Base-by-base conservation (phyloP, 2,329 filamentous ascomycete genomes). In the Ophiostoma tasmaniense region DNA sequence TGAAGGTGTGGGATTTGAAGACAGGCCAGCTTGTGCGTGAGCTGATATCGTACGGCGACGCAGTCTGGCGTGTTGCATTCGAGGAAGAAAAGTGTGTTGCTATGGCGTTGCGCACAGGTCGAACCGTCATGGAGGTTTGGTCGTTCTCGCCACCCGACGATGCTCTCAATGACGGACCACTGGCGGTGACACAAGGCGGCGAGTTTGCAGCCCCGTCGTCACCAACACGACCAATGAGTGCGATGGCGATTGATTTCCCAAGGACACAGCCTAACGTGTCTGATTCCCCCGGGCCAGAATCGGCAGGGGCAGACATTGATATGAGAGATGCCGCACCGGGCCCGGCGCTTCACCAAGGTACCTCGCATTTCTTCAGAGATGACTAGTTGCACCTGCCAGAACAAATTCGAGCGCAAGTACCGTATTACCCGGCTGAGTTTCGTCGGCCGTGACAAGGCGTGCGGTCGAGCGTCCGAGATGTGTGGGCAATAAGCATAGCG, bases 121-220 rank as follows among this genome's bases (percentile, higher is more conserved):
- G 93, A 72, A 98, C 96, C 0, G 90, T 98, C 72, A 99, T 99
- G 95, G 95, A 99, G 89, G 94, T 97, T 3, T 97, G 93, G 92
- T 94, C 91, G 11, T 97, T 97, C 77, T 93, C 94, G 3, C 93
- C 94, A 17, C 92, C 92, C 0, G 89, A 92, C 70, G 90, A 92
- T 67, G 80, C 82, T 70, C 80, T 84, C 28, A 83, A 81, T 70
- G 86, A 88, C 66, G 79, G 81, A 11, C 81, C 75, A 82, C n/a
- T 82, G 82, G 42, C 76, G 85, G 55, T 79, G 83, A 67, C 81
- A 30, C 64, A 65, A 84, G 68, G 78, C 81, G 74, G 82, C 11
- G 82, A 85, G 66, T 76, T 59, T 2, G 55, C 28, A 14, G 52
- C 28, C 4, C 28, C 81, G 50, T 55, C 81, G 0, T 77, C 81